Conservation (phyloP, 305 asterid species). For the Solanum chacoense region DNA sequence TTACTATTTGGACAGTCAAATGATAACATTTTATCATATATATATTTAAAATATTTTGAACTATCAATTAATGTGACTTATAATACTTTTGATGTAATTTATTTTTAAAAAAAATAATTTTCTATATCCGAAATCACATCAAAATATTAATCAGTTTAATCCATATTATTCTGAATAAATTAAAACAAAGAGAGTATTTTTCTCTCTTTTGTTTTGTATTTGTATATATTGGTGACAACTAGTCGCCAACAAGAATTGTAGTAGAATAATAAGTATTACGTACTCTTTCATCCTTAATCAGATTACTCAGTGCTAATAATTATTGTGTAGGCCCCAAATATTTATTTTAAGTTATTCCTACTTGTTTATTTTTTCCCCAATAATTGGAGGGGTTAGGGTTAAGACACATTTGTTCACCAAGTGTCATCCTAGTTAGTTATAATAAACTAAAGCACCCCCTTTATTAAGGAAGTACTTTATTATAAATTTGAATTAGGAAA, state of each 20-base stretch:
- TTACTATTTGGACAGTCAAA: neutral
- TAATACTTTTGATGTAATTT: neutral
- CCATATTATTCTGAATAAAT: neutral
- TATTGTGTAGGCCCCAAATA: neutral
- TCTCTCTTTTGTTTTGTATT: neutral
- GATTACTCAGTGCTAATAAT: too few relatives aligned
- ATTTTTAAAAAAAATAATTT: too few relatives aligned
- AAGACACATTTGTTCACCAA: neutral
- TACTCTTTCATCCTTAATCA: rapidly evolving
- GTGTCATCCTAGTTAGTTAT: neutral
- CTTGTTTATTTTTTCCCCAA: neutral
- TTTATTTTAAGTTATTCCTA: too few relatives aligned
- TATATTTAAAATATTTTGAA: too few relatives aligned
- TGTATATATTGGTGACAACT: neutral
- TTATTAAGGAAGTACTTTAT: neutral
- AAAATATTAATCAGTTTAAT: neutral
- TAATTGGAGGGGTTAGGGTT: neutral
- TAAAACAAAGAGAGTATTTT: neutral
- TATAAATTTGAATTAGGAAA: neutral
- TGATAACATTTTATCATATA: neutral
- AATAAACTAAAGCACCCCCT: neutral
- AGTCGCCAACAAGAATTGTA: neutral
- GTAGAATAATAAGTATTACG: too few relatives aligned
- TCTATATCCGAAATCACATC: neutral
- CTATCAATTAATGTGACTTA: neutral